phyloP scores from a whole-genome alignment of 2,329 filamentous ascomycete genomes.

The Phoma herbarum region DNA sequence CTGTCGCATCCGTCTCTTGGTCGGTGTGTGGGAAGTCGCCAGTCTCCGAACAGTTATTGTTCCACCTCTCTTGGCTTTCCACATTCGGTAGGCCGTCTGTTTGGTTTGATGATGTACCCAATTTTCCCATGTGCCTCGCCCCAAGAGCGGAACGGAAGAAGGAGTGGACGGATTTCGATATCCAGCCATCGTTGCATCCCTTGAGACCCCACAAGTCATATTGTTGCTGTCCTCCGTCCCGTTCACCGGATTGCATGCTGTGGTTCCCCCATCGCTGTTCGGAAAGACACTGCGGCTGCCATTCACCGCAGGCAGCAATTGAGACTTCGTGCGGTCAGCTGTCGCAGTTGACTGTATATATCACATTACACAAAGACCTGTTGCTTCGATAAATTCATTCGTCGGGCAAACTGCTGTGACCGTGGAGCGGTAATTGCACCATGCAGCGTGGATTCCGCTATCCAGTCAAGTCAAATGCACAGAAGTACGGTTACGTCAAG shows the following conservation, averaged over 20 bases:
- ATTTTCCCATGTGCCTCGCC: conserved; percentile 9
- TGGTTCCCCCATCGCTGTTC: neutral
- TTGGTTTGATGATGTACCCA: conserved; percentile 4
- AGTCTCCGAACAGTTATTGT: neutral
- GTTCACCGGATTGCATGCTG: neutral
- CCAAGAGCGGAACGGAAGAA: conserved; percentile 13
- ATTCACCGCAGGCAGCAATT: neutral
- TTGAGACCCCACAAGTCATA: conserved; percentile 12
- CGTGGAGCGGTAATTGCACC: neutral
- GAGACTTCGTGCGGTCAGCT: neutral
- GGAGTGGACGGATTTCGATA: conserved; percentile 6
- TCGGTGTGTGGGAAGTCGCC: neutral
- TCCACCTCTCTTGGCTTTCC: conserved; percentile 12
- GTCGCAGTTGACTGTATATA: neutral
- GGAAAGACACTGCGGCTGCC: neutral
- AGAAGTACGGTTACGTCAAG: conserved; percentile 45
- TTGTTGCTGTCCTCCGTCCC: neutral
- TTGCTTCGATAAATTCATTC: neutral
- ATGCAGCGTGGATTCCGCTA: neutral
- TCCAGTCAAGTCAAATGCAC: conserved; percentile 5
- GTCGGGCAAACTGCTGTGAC: neutral
- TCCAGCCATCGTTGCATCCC: neutral
- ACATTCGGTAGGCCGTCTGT: conserved; percentile 1
- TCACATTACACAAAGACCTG: neutral
- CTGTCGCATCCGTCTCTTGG: neutral